Evolutionary conservation across 1,284 basidiomycete genomes (phyloP).

Genomic region (Phenoliferia sp.): DNA sequence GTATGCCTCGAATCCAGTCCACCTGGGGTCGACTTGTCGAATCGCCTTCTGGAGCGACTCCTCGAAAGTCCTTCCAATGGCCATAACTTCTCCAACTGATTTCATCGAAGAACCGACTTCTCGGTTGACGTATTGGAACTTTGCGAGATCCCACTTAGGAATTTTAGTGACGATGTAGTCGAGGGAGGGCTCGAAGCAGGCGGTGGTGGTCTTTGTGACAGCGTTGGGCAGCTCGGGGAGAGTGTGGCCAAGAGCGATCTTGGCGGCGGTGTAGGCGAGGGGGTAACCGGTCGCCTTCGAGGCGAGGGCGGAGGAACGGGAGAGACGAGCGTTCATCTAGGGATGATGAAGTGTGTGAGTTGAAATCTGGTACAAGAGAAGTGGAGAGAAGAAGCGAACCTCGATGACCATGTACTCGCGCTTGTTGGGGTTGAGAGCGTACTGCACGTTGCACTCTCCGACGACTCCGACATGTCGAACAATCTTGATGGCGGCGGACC

Average conservation of each 20-base stretch:
- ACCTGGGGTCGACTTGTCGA: conserved; percentile 89
- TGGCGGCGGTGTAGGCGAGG: conserved; percentile 97
- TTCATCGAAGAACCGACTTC: conserved; percentile 98
- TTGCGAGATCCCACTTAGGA: conserved; percentile 98
- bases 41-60: conserved; percentile 98
- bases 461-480: conserved; percentile 97
- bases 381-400: conserved; percentile 40
- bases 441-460: conserved; percentile 94
- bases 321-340: conserved; percentile 84
- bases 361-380: conserved; percentile 30
- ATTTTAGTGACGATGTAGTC: conserved; percentile 99
- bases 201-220: conserved; percentile 98
- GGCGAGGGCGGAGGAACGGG: conserved; percentile 64
- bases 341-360: not conserved
- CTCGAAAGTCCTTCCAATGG: conserved; percentile 97
- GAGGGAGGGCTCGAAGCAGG: conserved; percentile 98
- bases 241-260: conserved; percentile 97
- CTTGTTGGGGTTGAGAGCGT: conserved; percentile 88
- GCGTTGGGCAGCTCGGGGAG: conserved; percentile 97
- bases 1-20: conserved; percentile 62
- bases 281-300: conserved; percentile 99
- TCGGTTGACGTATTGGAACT: conserved; percentile 93
- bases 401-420: conserved; percentile 94
- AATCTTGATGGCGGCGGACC: conserved; percentile 93
- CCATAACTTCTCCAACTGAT: conserved; percentile 99